Conservation (phyloP, 2,329 filamentous ascomycete species). For the Reticulascus tulasneorum region DNA sequence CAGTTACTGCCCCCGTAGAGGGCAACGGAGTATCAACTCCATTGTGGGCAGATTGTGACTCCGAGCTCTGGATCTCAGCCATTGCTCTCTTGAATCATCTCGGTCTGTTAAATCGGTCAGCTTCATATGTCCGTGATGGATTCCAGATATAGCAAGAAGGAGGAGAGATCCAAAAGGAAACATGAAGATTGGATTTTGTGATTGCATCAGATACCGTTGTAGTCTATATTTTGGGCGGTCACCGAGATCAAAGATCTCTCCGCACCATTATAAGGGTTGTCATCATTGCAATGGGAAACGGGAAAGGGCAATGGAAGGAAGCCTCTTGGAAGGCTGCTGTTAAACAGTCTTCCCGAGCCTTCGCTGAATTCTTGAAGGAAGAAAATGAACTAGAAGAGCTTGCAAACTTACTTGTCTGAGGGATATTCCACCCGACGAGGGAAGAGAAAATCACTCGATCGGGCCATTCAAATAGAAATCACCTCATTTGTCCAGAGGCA, state of each 20-base stretch:
- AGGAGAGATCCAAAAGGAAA: slow-evolving; percentile 15
- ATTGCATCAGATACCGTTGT: slow-evolving; percentile 91
- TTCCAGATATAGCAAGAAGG: not conserved
- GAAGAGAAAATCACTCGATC: slow-evolving; percentile 14
- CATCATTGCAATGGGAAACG: slow-evolving; percentile 47
- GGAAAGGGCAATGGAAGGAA: slow-evolving; percentile 17
- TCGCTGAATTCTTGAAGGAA: slow-evolving; percentile 3
- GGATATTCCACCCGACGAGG: slow-evolving; percentile 15
- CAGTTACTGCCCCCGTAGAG: slow-evolving; percentile 16
- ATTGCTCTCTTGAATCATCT: slow-evolving; percentile 43
- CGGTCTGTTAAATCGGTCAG: slow-evolving; percentile 31
- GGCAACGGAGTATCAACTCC: slow-evolving; percentile 11
- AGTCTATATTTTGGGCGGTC: slow-evolving; percentile 73
- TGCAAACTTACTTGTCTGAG: slow-evolving; percentile 17
- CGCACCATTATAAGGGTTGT: slow-evolving; percentile 51
- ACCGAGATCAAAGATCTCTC: slow-evolving; percentile 60
- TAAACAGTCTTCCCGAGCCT: not conserved
- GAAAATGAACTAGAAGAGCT: slow-evolving; percentile 3
- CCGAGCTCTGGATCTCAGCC: slow-evolving; percentile 31
- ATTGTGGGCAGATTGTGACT: slow-evolving; percentile 6
- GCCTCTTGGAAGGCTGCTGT: slow-evolving; percentile 1
- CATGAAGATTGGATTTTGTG: too few relatives aligned
- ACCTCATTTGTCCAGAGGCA: slow-evolving; percentile 9
- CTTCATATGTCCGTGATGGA: slow-evolving; percentile 1
- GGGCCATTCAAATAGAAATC: slow-evolving; percentile 15